Percentiles rank a stretch among this genome's conserved stretches.
These are phyloP conservation scores for Rhizomucor miehei DNA, from an alignment of 371 early-diverging fungal genomes.

Conservation along the genomic window DNA sequence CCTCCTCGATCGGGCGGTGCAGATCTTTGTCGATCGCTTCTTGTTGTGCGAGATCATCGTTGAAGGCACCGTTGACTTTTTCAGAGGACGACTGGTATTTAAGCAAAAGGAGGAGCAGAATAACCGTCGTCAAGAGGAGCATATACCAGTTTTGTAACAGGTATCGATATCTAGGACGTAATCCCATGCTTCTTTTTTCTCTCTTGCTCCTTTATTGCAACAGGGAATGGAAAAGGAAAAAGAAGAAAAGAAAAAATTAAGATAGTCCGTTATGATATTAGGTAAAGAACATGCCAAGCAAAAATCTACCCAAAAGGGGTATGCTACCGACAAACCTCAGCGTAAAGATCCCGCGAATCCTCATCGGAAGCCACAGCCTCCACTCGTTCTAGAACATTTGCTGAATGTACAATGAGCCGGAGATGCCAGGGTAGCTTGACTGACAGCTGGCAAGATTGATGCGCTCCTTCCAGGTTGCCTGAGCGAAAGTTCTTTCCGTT, in stretches of 20 bases:
- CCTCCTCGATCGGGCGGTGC: conserved; percentile 1
- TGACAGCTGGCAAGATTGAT: conserved; percentile 31
- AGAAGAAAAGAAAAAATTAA: background rate
- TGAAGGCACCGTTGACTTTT: background rate
- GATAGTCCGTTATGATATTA: background rate
- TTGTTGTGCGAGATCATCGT: background rate
- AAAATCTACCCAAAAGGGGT: background rate
- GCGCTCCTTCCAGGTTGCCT: conserved; percentile 25
- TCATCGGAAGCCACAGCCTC: conserved; percentile 12
- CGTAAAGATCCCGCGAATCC: conserved; percentile 7
- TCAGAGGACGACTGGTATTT: background rate
- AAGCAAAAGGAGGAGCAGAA: conserved; percentile 2
- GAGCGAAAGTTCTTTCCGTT: conserved; percentile 16
- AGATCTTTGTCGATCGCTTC: background rate
- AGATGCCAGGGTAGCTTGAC: conserved; percentile 25
- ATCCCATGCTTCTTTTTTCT: background rate
- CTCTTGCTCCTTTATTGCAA: background rate
- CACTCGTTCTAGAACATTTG: conserved; percentile 8
- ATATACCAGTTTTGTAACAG: conserved; percentile 10
- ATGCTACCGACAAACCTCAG: conserved; percentile 10
- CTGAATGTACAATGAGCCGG: conserved; percentile 20
- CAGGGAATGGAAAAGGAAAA: conserved; percentile 1
- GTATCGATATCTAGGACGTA: background rate
- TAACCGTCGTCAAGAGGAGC: background rate
- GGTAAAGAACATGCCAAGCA: background rate